Percentiles rank a stretch among this genome's conserved stretches.
These are phyloP conservation scores for Scedosporium apiospermum DNA, from an alignment of 2,329 filamentous ascomycete genomes.

Conservation along the genomic window DNA sequence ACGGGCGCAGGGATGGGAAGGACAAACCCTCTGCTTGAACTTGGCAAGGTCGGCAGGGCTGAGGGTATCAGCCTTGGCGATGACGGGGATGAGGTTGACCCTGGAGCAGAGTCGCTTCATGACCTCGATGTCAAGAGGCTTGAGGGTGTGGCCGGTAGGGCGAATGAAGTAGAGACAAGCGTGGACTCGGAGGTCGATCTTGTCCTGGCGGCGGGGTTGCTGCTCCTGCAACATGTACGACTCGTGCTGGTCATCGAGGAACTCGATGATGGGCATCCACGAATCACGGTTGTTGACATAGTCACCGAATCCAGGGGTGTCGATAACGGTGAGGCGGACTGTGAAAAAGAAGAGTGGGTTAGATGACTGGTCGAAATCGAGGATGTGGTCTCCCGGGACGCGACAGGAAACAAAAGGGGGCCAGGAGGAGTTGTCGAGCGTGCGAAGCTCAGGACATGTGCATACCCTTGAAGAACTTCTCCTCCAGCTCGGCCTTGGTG, in stretches of 20 bases:
- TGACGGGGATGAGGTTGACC: conserved; percentile 96
- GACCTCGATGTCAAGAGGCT: conserved; percentile 98
- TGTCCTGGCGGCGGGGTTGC: conserved; percentile 93
- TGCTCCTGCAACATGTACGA: conserved; percentile 99
- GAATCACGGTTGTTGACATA: conserved; percentile 99
- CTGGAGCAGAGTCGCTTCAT: conserved; percentile 99
- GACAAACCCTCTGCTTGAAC: conserved; percentile 80
- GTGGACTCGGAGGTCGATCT: conserved; percentile 98
- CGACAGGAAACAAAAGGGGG: background rate
- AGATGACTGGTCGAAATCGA: conserved; percentile 1
- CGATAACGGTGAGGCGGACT: conserved; percentile 98
- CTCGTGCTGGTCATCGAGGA: conserved; percentile 99
- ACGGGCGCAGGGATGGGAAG: too few relatives aligned
- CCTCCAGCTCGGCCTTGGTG: conserved; percentile 97
- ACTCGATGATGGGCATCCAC: conserved; percentile 99
- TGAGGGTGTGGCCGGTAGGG: conserved; percentile 94
- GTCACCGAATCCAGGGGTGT: conserved; percentile 97
- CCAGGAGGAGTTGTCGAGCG: background rate
- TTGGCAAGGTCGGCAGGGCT: conserved; percentile 83
- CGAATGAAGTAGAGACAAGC: conserved; percentile 98
- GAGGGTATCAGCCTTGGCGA: conserved; percentile 96
- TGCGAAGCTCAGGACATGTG: background rate
- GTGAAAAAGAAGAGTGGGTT: conserved; percentile 14
- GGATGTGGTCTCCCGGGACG: background rate
- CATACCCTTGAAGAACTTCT: conserved; percentile 99